Evolutionary conservation across 106 monocot genomes (phyloP), one percentile per base, ranked within the genome.

Genomic region (Dendrobium nobile): DNA sequence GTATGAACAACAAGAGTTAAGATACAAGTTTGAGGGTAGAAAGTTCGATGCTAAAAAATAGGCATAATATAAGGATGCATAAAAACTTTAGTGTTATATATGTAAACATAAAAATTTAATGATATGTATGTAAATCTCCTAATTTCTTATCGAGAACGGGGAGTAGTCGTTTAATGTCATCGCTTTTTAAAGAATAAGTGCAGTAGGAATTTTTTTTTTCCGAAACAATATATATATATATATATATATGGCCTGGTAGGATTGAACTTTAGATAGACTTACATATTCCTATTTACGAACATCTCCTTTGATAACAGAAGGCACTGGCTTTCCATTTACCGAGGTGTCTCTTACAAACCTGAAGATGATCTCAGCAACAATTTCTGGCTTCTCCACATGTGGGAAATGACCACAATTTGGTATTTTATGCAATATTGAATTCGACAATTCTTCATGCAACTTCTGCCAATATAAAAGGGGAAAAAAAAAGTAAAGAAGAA

Each of bases 381-480:
- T 13, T 64, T 73, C 67, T 48, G 91, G 88, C 68, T 86, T 83
- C 80, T 91, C 91, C 20, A 91, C 84, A 67, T 91, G 91, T 41
- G 91, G 91, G 86, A 91, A 54, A 79, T 91, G 91, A n/a, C 91
- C 91, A 42, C 86, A 91, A 43, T 81, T 81, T 75, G 91, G 88
- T 80, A 91, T 76, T 41, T 81, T 65, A 48, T 55, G 47, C 74
- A 91, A 68, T 64, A 73, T 67, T 67, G 91, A 91, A 77, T 85
- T 78, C 26, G 45, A 82, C 13, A 91, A 42, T 56, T 91, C 91
- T 3, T 77, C 75, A 19, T 86, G 83, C 54, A 88, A 77, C 83
- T 84, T 84, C 91, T 91, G 86, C 80, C 79, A 17, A 51, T 13
- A 51, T 13, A 51, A 47, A 9, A 47, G 13, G 3, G 31, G 28